Evolutionary conservation across 176 grass and related monocot species (phyloP).

Genomic region (Eragrostis nindensis): DNA sequence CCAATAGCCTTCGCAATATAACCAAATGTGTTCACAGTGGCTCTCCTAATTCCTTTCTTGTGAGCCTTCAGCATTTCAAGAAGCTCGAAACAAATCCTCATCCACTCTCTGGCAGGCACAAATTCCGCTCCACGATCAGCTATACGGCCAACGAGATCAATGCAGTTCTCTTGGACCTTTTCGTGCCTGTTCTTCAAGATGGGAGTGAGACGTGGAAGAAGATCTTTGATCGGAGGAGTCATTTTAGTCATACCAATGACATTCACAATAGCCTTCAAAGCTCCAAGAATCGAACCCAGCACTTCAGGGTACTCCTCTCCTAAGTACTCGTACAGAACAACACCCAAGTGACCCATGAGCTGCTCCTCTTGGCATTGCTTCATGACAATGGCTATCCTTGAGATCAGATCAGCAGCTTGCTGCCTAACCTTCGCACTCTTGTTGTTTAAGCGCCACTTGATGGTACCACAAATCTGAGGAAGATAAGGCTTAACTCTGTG

Average conservation of each 20-base stretch:
- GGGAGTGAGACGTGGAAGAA: conserved; percentile 90
- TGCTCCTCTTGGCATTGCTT: conserved; percentile 98
- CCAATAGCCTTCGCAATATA: conserved; percentile 99
- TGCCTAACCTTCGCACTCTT: conserved; percentile 98
- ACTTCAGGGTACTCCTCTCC: conserved; percentile 99
- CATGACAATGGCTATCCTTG: conserved; percentile 96
- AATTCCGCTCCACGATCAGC: conserved; percentile 98
- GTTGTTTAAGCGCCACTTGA: conserved; percentile 98
- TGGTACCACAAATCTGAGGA: conserved; percentile 98
- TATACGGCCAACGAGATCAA: conserved; percentile 96
- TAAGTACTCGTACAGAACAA: conserved; percentile 94
- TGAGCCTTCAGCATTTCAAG: conserved; percentile 99
- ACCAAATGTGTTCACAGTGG: conserved; percentile 98
- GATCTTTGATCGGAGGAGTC: conserved; percentile 98
- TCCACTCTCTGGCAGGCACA: conserved; percentile 97
- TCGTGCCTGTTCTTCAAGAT: conserved; percentile 98
- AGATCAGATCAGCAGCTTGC: conserved; percentile 95
- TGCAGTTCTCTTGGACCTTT: conserved; percentile 99
- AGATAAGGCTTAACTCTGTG: conserved; percentile 94
- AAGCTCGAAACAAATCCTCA: conserved; percentile 98
- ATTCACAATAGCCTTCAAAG: conserved; percentile 96
- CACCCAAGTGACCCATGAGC: conserved; percentile 95
- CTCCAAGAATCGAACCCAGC: conserved; percentile 94
- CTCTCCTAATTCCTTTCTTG: conserved; percentile 96
- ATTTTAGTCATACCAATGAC: conserved; percentile 99